Evolutionary conservation across 352 stramenopile genomes (phyloP).

Genomic region (Pythium coloratum): DNA sequence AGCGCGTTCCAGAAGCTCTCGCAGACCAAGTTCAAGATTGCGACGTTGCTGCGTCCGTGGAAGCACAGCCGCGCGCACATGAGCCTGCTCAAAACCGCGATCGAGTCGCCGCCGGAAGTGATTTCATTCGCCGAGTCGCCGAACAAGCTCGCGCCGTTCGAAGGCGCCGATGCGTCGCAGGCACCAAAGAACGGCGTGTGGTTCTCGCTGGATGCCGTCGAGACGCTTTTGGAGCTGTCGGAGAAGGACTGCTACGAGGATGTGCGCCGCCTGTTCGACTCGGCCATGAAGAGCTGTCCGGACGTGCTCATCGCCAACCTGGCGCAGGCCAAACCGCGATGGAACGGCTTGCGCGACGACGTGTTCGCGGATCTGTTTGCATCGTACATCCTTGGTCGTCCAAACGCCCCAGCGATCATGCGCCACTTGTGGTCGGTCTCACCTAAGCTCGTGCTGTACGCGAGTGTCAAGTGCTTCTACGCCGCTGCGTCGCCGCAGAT

Average conservation of each 20-base stretch:
- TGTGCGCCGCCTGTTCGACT: slow-evolving; percentile 77
- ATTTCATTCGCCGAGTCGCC: slow-evolving; percentile 79
- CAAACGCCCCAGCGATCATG: slow-evolving; percentile 88
- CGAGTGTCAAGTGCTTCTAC: slow-evolving; percentile 88
- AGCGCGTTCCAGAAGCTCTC: slow-evolving; percentile 81
- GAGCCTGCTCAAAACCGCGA: slow-evolving; percentile 72
- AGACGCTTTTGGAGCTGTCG: slow-evolving; percentile 76
- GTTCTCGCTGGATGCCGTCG: slow-evolving; percentile 85
- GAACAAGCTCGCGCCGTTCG: slow-evolving; percentile 80
- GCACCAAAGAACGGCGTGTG: slow-evolving; percentile 86
- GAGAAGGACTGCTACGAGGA: slow-evolving; percentile 85
- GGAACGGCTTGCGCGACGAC: slow-evolving; percentile 82
- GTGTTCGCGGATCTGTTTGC: slow-evolving; percentile 88
- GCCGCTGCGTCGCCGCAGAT: slow-evolving; percentile 76
- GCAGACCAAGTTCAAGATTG: slow-evolving; percentile 78
- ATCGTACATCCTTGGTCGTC: slow-evolving; percentile 83
- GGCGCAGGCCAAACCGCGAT: slow-evolving; percentile 68
- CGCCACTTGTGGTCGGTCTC: slow-evolving; percentile 84
- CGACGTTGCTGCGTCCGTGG: slow-evolving; percentile 72
- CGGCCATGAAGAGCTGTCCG: slow-evolving; percentile 79
- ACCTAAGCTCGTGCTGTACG: slow-evolving; percentile 85
- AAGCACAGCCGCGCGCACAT: slow-evolving; percentile 80
- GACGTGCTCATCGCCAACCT: slow-evolving; percentile 88
- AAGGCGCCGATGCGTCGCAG: slow-evolving; percentile 82
- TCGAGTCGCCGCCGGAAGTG: slow-evolving; percentile 78